Percentiles rank a stretch among this genome's conserved stretches.
Evolutionary conservation across 495 filamentous ascomycete species (phyloP).

Genomic region (Penicillium cosmopolitanum): DNA sequence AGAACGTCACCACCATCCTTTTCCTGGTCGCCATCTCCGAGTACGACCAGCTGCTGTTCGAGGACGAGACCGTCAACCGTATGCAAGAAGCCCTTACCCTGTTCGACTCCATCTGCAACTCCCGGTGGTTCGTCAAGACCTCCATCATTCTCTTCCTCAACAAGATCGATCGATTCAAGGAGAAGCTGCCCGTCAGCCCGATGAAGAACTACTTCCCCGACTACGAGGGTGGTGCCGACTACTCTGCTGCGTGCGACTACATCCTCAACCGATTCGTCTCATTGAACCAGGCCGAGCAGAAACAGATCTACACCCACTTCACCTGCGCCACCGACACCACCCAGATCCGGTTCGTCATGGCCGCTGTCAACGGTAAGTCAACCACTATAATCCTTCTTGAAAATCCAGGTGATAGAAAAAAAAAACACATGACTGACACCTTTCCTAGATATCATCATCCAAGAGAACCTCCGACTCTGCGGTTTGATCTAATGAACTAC

Average conservation of each 20-base stretch:
- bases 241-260: constrained; percentile 91
- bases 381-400: neutral
- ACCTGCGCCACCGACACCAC: constrained; percentile 98
- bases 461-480: constrained; percentile 97
- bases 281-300: constrained; percentile 96
- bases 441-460: constrained; percentile 92
- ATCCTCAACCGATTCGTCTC: constrained; percentile 97
- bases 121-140: constrained; percentile 98
- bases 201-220: constrained; percentile 99
- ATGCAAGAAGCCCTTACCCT: constrained; percentile 99
- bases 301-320: constrained; percentile 99
- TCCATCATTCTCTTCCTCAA: constrained; percentile 99
- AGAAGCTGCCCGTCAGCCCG: constrained; percentile 97
- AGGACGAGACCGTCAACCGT: constrained; percentile 86
- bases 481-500: constrained; percentile 82
- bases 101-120: constrained; percentile 99
- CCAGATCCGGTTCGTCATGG: constrained; percentile 99
- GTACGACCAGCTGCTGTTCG: constrained; percentile 97
- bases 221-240: constrained; percentile 93
- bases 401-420: no score
- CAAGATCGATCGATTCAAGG: constrained; percentile 99
- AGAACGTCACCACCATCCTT: constrained; percentile 98
- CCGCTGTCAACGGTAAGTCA: constrained; percentile 91
- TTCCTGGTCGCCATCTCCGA: constrained; percentile 99
- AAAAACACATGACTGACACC: neutral